Base-by-base conservation (phyloP, 2,329 filamentous ascomycete genomes). In the Trichoderma cornu-damae region DNA sequence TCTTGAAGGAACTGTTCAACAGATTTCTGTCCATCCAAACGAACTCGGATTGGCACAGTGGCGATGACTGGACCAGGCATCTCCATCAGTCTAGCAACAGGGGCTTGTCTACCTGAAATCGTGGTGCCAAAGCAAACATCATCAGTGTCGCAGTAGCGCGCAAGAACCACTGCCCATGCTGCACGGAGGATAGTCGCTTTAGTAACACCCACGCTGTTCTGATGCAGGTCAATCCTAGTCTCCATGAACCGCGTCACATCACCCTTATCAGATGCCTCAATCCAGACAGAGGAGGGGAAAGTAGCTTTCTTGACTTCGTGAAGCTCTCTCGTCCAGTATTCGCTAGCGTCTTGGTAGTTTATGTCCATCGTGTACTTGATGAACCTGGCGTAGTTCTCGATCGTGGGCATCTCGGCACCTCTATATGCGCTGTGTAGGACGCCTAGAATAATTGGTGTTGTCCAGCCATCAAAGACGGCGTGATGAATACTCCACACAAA, bases 141-240 rank as follows among this genome's bases (percentile, higher is more conserved):
- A 37, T 57, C 59, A 2, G 61, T 69, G 59, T 37, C 67, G 59
- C 73, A 68, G 52, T 75, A 74, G 2, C 71, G 61, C 0, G 69
- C 68, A 1, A 73, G 66, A 4, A 75, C 65, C 5, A 79, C 46
- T 1, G 65, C 58, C 63, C 66, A 67, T 2, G 68, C 66, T 3
- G 67, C 65, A 1, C 68, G 62, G 6, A 68, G 52, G 4, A 68
- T 47, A 2, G 62, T 65, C 0, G 67, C 61, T 8, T 62, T 37
- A 0, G 65, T 66, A 22, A 64, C 49, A 1, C 30, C 20, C 0
- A 26, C n/a, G 20, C 6, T 11, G 3, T 16, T 22, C 1, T 32
- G 30, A 2, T 40, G 49, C 8, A 58, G 34, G n/a, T 47, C 18
- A 18, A 58, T 58, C 12, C 49, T 53, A 4, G 56, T 54, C 24